phyloP scores from a whole-genome alignment of 352 stramenopile species.

The Globisporangium mamillatum region DNA sequence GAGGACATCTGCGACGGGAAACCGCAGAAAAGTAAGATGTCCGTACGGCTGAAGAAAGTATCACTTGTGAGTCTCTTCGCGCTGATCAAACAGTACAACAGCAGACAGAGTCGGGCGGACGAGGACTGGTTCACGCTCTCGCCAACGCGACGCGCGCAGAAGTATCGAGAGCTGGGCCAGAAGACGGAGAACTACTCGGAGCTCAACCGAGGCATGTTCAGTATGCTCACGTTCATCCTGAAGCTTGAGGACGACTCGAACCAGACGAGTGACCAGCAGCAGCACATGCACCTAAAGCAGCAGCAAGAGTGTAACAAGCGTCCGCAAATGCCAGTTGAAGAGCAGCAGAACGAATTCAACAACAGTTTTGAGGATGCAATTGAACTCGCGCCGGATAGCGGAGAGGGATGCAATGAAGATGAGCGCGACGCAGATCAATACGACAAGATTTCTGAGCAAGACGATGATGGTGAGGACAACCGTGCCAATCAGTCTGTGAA shows the following conservation, averaged over 20 bases:
- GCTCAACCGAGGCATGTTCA: slow-evolving; percentile 2
- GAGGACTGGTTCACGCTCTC: slow-evolving; percentile 1
- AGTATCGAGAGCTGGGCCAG: neutral
- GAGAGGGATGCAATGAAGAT: neutral
- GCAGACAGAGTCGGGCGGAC: neutral
- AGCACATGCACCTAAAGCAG: neutral
- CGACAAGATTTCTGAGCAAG: neutral
- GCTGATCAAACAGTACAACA: neutral
- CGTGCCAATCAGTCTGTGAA: neutral
- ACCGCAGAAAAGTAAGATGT: neutral
- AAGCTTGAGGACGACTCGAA: neutral
- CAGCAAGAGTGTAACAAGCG: too few relatives aligned
- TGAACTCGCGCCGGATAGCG: neutral
- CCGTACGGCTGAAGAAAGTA: neutral
- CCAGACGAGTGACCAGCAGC: neutral
- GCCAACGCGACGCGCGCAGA: neutral
- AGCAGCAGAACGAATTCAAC: neutral
- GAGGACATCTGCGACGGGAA: neutral
- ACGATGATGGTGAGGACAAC: neutral
- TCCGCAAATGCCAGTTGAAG: neutral
- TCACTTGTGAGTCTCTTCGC: slow-evolving; percentile 1
- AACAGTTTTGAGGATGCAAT: neutral
- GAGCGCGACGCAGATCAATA: neutral
- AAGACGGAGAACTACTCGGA: slow-evolving; percentile 1
- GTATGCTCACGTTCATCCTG: slow-evolving; percentile 2